These are phyloP conservation scores for Setaria viridis DNA, from an alignment of 202 grass and related monocot genomes.

Conservation along the genomic window DNA sequence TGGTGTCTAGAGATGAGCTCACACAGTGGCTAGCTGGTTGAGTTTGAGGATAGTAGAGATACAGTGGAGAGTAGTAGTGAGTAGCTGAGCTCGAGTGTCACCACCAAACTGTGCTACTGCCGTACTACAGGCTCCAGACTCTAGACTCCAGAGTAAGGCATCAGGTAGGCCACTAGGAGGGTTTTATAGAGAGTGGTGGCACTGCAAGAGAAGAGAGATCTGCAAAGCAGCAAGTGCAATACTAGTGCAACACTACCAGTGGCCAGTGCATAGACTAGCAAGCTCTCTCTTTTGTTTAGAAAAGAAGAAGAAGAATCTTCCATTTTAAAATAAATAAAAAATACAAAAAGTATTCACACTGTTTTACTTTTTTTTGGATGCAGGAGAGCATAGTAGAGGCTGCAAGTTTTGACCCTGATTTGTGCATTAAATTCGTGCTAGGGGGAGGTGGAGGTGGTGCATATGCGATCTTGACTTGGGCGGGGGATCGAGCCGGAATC, in stretches of 20 bases:
- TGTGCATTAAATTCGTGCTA: constrained; percentile 50
- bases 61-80: constrained; percentile 61
- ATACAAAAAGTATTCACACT: too few species aligned
- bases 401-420: constrained; percentile 53
- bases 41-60: constrained; percentile 63
- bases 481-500: constrained; percentile 42
- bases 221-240: too few species aligned
- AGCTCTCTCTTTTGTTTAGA: background rate
- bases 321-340: background rate
- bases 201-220: too few species aligned
- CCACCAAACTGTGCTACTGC: constrained; percentile 37
- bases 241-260: background rate
- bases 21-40: constrained; percentile 29
- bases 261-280: background rate
- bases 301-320: background rate
- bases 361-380: background rate
- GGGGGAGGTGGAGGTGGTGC: background rate
- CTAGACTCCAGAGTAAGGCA: constrained; percentile 64
- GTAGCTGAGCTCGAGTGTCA: constrained; percentile 32
- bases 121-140: constrained; percentile 65
- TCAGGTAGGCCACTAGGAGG: constrained; percentile 33
- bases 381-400: constrained; percentile 5
- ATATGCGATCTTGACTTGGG: constrained; percentile 36
- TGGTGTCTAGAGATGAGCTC: constrained; percentile 64
- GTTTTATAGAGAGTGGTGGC: constrained; percentile 51